phyloP scores from a whole-genome alignment of 306 rosid species.

The Dalbergia oliveri region DNA sequence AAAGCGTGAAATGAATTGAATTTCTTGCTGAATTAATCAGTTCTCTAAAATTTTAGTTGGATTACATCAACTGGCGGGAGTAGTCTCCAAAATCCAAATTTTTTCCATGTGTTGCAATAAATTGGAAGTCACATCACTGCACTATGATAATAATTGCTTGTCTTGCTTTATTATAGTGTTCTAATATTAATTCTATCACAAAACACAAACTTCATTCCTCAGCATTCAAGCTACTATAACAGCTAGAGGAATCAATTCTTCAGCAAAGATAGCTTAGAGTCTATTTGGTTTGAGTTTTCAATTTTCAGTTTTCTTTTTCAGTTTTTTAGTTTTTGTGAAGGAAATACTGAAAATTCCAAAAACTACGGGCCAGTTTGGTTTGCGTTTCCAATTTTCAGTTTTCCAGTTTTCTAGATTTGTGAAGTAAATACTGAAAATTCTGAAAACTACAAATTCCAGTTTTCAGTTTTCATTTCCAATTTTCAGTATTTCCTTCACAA shows the following conservation, averaged over 20 bases:
- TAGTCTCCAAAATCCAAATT: neutral
- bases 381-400: no score
- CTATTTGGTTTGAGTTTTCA: no score
- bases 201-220: neutral
- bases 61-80: neutral
- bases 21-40: constrained; percentile 24
- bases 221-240: constrained; percentile 17
- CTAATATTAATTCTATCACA: neutral
- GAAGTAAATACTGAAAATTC: no score
- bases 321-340: no score
- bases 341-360: no score
- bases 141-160: neutral
- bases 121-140: constrained; percentile 1
- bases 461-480: no score
- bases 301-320: no score
- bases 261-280: neutral
- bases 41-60: constrained; percentile 2
- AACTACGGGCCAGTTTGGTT: no score
- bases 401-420: no score
- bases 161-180: neutral
- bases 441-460: no score
- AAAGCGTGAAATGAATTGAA: neutral
- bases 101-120: constrained; percentile 17
- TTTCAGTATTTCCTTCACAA: no score
- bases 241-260: constrained; percentile 14